These are phyloP conservation scores for Trichoderma brevicompactum DNA, from an alignment of 2,329 filamentous ascomycete species.

Conservation along the genomic window DNA sequence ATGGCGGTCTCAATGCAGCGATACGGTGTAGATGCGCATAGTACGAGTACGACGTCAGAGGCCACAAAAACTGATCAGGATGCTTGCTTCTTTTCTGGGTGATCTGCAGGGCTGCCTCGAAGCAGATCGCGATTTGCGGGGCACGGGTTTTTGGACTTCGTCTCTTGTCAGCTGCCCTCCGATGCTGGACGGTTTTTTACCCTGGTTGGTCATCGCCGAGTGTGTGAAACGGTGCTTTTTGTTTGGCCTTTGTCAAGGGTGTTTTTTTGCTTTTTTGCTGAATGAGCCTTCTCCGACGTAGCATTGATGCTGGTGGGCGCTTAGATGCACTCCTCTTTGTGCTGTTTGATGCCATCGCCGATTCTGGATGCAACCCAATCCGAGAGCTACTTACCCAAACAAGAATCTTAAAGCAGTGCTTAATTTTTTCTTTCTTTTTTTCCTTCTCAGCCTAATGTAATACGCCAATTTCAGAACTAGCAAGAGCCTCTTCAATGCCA, in stretches of 20 bases:
- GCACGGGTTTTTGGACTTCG: background rate
- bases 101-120: constrained; percentile 28
- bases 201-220: background rate
- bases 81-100: constrained; percentile 21
- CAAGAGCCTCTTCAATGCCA: background rate
- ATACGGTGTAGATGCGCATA: constrained; percentile 10
- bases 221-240: background rate
- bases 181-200: constrained; percentile 11
- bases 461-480: constrained; percentile 6
- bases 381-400: background rate
- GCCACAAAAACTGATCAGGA: background rate
- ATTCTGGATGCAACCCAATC: background rate
- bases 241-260: background rate
- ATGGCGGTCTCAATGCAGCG: constrained; percentile 15
- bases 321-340: constrained; percentile 8
- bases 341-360: background rate
- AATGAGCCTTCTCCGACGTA: background rate
- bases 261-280: background rate
- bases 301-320: constrained; percentile 1
- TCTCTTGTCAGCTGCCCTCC: constrained; percentile 18
- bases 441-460: background rate
- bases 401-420: background rate
- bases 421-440: background rate
- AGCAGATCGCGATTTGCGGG: constrained; percentile 29
- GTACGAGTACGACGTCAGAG: constrained; percentile 27